These are phyloP conservation scores for Candida ulmi DNA, from an alignment of 805 yeast genomes.

Conservation along the genomic window DNA sequence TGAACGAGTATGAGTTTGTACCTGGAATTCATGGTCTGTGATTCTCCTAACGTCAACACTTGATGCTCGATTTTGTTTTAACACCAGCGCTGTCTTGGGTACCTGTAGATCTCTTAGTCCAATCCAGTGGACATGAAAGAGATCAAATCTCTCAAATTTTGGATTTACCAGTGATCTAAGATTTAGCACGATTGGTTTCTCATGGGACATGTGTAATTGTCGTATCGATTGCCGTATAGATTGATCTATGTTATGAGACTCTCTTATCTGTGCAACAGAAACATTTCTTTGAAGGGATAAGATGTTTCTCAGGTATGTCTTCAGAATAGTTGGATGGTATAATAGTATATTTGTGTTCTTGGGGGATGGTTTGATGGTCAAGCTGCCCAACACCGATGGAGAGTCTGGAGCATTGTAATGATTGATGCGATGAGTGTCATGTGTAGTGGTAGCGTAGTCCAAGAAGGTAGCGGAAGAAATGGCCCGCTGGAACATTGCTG, in stretches of 20 bases:
- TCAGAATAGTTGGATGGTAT: conserved; percentile 6
- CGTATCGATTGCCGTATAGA: neutral
- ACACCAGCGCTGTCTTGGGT: neutral
- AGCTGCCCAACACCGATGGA: neutral
- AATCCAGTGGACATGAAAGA: neutral
- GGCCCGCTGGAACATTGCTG: neutral
- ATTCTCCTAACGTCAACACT: neutral
- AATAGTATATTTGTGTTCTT: conserved; percentile 1
- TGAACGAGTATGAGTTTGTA: neutral
- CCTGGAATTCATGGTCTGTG: neutral
- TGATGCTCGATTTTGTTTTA: neutral
- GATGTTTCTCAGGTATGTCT: neutral
- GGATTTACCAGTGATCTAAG: neutral
- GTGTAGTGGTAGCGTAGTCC: conserved; percentile 1
- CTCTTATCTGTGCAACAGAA: neutral
- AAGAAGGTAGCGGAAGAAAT: conserved; percentile 10
- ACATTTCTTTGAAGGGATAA: neutral
- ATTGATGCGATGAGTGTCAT: neutral
- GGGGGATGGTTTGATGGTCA: conserved; percentile 9
- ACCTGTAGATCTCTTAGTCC: conserved; percentile 1
- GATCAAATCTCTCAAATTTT: neutral
- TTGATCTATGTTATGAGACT: neutral
- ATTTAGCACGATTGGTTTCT: neutral
- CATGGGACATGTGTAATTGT: neutral
- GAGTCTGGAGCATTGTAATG: neutral